Conservation (phyloP, 768 basidiomycete species). For the Trichaptum fuscoviolaceum region DNA sequence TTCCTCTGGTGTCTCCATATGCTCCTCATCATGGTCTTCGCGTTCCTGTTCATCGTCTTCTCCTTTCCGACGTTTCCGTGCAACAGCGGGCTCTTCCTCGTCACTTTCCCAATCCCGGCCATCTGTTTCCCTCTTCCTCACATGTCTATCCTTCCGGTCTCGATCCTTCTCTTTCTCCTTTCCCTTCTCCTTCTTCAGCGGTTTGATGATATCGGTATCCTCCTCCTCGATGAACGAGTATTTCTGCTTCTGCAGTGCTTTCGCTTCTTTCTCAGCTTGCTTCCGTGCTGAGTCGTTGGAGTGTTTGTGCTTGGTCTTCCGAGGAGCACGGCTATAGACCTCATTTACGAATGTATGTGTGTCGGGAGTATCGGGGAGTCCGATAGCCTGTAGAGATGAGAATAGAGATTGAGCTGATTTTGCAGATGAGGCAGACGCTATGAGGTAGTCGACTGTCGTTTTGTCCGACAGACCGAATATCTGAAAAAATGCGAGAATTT, state of each 20-base stretch:
- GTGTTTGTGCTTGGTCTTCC: conserved; percentile 69
- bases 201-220: conserved; percentile 40
- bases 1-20: conserved; percentile 56
- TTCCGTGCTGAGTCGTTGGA: conserved; percentile 43
- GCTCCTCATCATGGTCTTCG: conserved; percentile 32
- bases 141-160: conserved; percentile 45
- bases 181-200: conserved; percentile 24
- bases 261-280: conserved; percentile 73
- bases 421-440: conserved; percentile 81
- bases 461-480: conserved; percentile 81
- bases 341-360: conserved; percentile 77
- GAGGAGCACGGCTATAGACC: conserved; percentile 72
- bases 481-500: conserved; percentile 30
- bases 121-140: conserved; percentile 78
- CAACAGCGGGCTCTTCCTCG: conserved; percentile 73
- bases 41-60: conserved; percentile 33
- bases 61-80: conserved; percentile 42
- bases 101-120: conserved; percentile 88
- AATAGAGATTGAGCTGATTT: conserved; percentile 81
- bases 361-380: conserved; percentile 76
- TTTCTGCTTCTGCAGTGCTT: conserved; percentile 60
- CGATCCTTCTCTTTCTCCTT: conserved; percentile 45
- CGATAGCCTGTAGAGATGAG: conserved; percentile 63
- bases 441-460: conserved; percentile 81
- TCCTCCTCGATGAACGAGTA: conserved; percentile 86